Evolutionary conservation across 208 protist genomes (phyloP).

Genomic region (Leishmania tropica): DNA sequence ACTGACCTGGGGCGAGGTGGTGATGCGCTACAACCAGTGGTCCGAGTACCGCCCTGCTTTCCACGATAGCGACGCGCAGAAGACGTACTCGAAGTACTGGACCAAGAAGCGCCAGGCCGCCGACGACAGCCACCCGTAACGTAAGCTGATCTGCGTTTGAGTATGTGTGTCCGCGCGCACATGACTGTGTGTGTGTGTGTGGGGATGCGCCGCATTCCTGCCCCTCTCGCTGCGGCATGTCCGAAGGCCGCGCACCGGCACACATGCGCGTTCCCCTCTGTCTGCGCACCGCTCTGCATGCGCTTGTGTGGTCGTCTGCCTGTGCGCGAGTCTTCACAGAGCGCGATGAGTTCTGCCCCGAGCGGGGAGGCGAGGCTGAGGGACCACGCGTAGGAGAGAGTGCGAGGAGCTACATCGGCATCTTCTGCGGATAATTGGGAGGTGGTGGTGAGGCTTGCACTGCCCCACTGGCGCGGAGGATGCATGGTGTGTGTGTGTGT

Average conservation of each 20-base stretch:
- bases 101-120: conserved; percentile 80
- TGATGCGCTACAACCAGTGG: conserved; percentile 89
- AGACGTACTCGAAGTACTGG: conserved; percentile 87
- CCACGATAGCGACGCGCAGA: conserved; percentile 66
- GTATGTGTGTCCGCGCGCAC: not conserved
- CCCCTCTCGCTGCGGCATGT: not conserved
- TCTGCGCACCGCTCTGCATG: not conserved
- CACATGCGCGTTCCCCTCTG: not conserved
- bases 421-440: not conserved
- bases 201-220: not conserved
- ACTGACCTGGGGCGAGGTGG: conserved; percentile 90
- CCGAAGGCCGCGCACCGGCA: not conserved
- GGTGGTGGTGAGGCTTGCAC: not conserved
- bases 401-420: not conserved
- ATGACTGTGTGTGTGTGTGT: not conserved
- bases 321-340: not conserved
- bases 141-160: conserved; percentile 11
- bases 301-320: not conserved
- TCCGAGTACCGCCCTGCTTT: conserved; percentile 86
- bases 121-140: conserved; percentile 58
- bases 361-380: not conserved
- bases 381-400: not conserved
- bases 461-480: not conserved
- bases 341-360: not conserved
- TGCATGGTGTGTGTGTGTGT: not conserved